Evolutionary conservation across 208 protist species (phyloP), one percentile per base, ranked within the genome.

Genomic region (Leishmania tropica): DNA sequence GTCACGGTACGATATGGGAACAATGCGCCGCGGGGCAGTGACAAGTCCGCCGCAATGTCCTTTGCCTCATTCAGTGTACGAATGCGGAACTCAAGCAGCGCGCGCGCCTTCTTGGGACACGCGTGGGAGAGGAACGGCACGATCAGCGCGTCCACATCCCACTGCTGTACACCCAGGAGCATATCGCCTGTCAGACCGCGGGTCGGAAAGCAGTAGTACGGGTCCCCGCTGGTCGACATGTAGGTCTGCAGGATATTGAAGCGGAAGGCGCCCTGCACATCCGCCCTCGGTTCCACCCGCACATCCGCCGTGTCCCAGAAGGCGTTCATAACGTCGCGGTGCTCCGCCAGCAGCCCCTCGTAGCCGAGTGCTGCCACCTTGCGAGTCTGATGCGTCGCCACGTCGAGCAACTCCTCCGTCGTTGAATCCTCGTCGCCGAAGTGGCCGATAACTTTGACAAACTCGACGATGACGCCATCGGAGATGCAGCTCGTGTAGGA

Each of bases 81-180:
- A 75, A 97, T 93, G 73, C 96, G 93, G 75, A 98, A 98, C 79
- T 95, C 85, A 72, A 98, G 78, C 76, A 98, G 78, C 45, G 89
- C 80, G 5, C 93, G 90, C 53, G 94, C 94, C 53, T 87, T 90
- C 56, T 90, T 80, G 1, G 96, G 96, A 48, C 88, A 89, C n/a
- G 88, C 84, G 85, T 98, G 94, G 21, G 93, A 81, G 76, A 98
- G 91, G 56, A 94, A 95, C 0, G 96, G 96, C 47, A 97, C 79
- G 56, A 97, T 88, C 62, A 97, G 84, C 28, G 93, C 93, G 60
- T 98, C 96, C 40, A 97, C 92, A 73, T 97, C 96, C 95, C 96
- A 98, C 78, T 94, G 89, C 67, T 97, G 92, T 53, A 93, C 87
- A 15, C 94, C 96, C 45, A 89, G 85, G 62, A 92, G 70, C 71